Percentiles rank a stretch among this genome's conserved stretches.
Evolutionary conservation across 176 grass and related monocot species (phyloP).

Genomic region (Ampelocalamus luodianensis): DNA sequence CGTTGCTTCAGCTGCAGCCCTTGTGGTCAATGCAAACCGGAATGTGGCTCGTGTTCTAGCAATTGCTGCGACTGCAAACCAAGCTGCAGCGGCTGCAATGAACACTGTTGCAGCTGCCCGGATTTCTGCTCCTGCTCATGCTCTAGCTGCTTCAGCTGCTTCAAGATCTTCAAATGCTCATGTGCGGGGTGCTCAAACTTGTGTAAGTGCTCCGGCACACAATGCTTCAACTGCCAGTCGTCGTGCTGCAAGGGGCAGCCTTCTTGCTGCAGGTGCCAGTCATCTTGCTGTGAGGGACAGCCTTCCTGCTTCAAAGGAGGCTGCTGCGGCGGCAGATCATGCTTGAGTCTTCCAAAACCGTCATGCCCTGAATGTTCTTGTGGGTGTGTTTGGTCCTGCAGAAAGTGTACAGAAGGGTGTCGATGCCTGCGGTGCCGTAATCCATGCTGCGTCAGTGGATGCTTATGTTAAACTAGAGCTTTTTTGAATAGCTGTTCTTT

Average conservation of each 20-base stretch:
- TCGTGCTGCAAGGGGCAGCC: conserved; percentile 51
- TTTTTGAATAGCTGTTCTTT: not conserved
- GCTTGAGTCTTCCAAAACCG: conserved; percentile 22
- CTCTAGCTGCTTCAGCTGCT: conserved; percentile 17
- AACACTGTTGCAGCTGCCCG: conserved; percentile 47
- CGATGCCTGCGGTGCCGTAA: conserved; percentile 56
- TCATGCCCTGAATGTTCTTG: conserved; percentile 78
- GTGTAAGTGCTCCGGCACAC: conserved; percentile 28
- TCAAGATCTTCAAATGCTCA: conserved; percentile 33
- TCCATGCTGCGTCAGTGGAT: conserved; percentile 62
- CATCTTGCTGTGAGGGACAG: conserved; percentile 45
- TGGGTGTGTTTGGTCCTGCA: conserved; percentile 82
- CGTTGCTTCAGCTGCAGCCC: conserved; percentile 13
- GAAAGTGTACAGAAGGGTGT: conserved; percentile 56
- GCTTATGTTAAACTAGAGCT: conserved; percentile 56
- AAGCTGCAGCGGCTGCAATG: conserved; percentile 41
- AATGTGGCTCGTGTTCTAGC: conserved; percentile 33
- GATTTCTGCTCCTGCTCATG: conserved; percentile 49
- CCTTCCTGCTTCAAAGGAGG: conserved; percentile 30
- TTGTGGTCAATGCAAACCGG: not conserved
- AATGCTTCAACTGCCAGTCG: conserved; percentile 42
- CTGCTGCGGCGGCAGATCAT: conserved; percentile 42
- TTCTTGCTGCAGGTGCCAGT: conserved; percentile 54
- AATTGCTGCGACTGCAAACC: conserved; percentile 26
- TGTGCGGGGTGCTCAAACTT: conserved; percentile 4